These are phyloP conservation scores for Ilyonectria sp. DNA, from an alignment of 2,329 filamentous ascomycete species.

Conservation along the genomic window DNA sequence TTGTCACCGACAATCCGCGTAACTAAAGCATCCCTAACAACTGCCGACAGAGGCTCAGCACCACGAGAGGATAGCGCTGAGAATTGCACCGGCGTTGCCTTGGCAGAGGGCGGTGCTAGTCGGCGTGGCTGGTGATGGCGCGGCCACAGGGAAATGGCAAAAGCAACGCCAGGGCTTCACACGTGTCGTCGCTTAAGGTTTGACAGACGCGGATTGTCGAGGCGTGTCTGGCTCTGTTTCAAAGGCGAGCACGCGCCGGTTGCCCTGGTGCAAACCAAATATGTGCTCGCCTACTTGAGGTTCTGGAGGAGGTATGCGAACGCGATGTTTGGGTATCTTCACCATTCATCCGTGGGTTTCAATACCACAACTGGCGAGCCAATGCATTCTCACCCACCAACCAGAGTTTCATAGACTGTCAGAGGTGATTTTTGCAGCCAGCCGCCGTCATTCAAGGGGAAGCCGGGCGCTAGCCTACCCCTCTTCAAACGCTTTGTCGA, in stretches of 20 bases:
- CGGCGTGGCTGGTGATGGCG: slow-evolving; percentile 41
- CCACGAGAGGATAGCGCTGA: background rate
- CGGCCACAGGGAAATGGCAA: slow-evolving; percentile 36
- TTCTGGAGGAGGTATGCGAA: background rate
- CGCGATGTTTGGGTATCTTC: background rate
- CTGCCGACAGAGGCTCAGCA: background rate
- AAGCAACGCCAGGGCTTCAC: slow-evolving; percentile 43
- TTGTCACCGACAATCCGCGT: background rate
- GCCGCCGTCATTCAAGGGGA: slow-evolving; percentile 21
- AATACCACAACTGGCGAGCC: slow-evolving; percentile 10
- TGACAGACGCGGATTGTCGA: slow-evolving; percentile 40
- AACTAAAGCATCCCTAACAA: background rate
- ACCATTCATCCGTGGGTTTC: background rate
- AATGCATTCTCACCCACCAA: background rate
- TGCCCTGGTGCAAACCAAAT: background rate
- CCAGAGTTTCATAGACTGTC: slow-evolving; percentile 28
- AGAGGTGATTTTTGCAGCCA: slow-evolving; percentile 15
- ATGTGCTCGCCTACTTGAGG: slow-evolving; percentile 1
- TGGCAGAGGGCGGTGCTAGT: slow-evolving; percentile 37
- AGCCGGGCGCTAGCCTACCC: slow-evolving; percentile 31
- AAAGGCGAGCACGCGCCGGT: slow-evolving; percentile 28
- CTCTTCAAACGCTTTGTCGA: slow-evolving; percentile 46
- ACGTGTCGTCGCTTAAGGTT: slow-evolving; percentile 48
- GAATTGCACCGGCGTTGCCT: slow-evolving; percentile 20
- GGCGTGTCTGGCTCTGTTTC: slow-evolving; percentile 40